Evolutionary conservation across 805 yeast genomes (phyloP), one percentile per base, ranked within the genome.

Genomic region (Metschnikowia anglica): DNA sequence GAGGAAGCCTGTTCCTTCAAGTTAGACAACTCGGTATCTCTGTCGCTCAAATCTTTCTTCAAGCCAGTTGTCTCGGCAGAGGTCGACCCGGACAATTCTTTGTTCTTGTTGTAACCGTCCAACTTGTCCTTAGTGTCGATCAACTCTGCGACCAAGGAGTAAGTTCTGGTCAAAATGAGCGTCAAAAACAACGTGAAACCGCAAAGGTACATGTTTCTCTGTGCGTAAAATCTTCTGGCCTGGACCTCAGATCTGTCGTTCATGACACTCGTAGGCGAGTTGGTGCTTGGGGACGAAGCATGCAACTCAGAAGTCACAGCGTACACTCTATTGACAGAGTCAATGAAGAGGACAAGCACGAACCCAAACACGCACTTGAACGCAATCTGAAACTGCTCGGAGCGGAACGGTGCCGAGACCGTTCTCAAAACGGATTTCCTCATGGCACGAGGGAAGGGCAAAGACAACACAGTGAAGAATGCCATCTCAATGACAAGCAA

Each of bases 151-250:
- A 88, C 95, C 52, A 89, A 73, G 3, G 80, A 72, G 63, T 86
- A 88, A 2, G 97, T 88, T 68, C 97, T 79, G 58, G 84, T 81
- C 53, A 90, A 80, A 39, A 88, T 84, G 59, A 90, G 73, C 2
- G 96, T 86, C 58, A 93, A 72, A 63, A 93, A 93, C 62, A 93
- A 76, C 2, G 98, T 89, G 67, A 90, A 88, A 1, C 99, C 99
- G 54, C 97, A 88, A 38, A 93, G 74, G 58, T 93, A 93, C 83
- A 89, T 80, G 73, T 93, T 93, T 70, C 99, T 81, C 70, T 93
- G 99, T 16, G 97, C 88, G 60, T 90, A 90, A 66, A 93, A 93
- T 59, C 89, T 79, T 65, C 97, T 80, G 17, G 97, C 93, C 64
- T 85, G 89, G 43, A 86, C 74, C 59, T 93, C 98, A 16, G 88